These are phyloP conservation scores for Corniculantispora saksenae DNA, from an alignment of 2,329 filamentous ascomycete species.

Conservation along the genomic window DNA sequence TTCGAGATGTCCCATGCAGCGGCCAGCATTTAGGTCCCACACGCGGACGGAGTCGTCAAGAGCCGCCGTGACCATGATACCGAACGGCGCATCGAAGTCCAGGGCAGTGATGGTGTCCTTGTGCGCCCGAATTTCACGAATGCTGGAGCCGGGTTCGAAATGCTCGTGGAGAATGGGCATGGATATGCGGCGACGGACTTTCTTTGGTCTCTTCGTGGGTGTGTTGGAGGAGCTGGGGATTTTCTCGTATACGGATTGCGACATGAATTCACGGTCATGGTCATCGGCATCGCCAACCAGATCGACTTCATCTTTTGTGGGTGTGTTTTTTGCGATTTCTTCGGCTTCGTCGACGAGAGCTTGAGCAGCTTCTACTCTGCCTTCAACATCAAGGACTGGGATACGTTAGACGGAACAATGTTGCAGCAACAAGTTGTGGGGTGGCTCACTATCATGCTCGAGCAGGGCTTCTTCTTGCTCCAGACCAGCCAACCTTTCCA, in stretches of 20 bases:
- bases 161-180: constrained; percentile 97
- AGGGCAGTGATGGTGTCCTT: constrained; percentile 84
- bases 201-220: constrained; percentile 49
- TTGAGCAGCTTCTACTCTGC: constrained; percentile 62
- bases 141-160: constrained; percentile 83
- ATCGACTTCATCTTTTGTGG: constrained; percentile 56
- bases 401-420: constrained; percentile 32
- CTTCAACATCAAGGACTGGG: constrained; percentile 64
- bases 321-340: constrained; percentile 53
- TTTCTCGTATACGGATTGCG: constrained; percentile 95
- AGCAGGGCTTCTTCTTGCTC: constrained; percentile 89
- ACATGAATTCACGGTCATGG: constrained; percentile 74
- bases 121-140: constrained; percentile 87
- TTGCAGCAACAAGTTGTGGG: background rate
- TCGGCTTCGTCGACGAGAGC: constrained; percentile 60
- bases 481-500: constrained; percentile 80
- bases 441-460: constrained; percentile 77
- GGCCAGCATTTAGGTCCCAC: constrained; percentile 92
- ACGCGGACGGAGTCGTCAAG: constrained; percentile 92
- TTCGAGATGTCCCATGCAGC: constrained; percentile 88
- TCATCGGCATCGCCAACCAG: constrained; percentile 52
- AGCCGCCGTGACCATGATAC: constrained; percentile 88
- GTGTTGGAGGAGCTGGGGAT: constrained; percentile 62
- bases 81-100: constrained; percentile 97
- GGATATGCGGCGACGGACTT: constrained; percentile 70